Conservation (phyloP, 192 early-diverging fungal species). For the Podila horticola region DNA sequence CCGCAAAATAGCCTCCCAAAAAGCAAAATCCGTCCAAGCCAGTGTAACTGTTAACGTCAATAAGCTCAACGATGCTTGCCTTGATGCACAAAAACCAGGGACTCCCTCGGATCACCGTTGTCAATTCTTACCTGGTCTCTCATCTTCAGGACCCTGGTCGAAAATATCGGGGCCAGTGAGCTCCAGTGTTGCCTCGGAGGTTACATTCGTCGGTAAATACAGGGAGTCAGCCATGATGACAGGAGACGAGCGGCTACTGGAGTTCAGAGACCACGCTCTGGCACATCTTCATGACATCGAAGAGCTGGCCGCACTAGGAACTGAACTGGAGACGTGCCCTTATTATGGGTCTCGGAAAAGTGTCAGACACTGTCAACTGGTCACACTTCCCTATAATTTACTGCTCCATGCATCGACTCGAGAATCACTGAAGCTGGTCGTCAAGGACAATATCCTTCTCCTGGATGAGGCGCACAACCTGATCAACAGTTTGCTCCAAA, state of each 20-base stretch:
- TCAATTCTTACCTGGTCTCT: slow-evolving; percentile 20
- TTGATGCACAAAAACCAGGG: slow-evolving; percentile 82
- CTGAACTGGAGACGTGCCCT: slow-evolving; percentile 69
- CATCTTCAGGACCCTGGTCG: neutral
- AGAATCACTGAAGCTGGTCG: slow-evolving; percentile 76
- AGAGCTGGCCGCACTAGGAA: slow-evolving; percentile 77
- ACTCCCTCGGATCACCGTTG: slow-evolving; percentile 29
- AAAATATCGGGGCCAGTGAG: neutral
- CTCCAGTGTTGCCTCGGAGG: too few species aligned
- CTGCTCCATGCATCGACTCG: slow-evolving; percentile 79
- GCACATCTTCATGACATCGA: slow-evolving; percentile 82
- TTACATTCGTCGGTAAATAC: neutral
- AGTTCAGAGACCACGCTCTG: slow-evolving; percentile 65
- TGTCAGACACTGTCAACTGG: slow-evolving; percentile 66
- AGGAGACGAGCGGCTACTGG: slow-evolving; percentile 60
- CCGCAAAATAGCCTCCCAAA: slow-evolving; percentile 10
- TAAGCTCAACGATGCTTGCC: slow-evolving; percentile 77
- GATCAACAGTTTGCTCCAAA: slow-evolving; percentile 77
- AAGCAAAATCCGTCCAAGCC: slow-evolving; percentile 12
- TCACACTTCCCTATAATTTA: slow-evolving; percentile 91
- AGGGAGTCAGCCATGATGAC: slow-evolving; percentile 8
- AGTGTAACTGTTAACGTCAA: slow-evolving; percentile 64
- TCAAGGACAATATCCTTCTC: slow-evolving; percentile 80
- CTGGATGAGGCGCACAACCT: slow-evolving; percentile 87
- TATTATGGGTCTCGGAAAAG: slow-evolving; percentile 86